These are phyloP conservation scores for Excoecaria cochinchinensis DNA, from an alignment of 345 rosid species.

Conservation along the genomic window DNA sequence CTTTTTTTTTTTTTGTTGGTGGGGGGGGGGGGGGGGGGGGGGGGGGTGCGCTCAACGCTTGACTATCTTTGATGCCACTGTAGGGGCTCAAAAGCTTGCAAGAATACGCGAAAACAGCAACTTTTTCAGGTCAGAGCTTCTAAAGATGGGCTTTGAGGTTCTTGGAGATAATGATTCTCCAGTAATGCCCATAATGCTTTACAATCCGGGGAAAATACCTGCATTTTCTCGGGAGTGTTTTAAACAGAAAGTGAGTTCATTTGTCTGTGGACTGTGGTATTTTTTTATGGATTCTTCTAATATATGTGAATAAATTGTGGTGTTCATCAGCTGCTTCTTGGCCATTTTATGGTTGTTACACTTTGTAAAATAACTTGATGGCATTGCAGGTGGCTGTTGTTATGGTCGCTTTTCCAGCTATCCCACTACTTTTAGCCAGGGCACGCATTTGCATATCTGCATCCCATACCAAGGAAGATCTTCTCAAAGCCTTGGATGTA, in stretches of 20 bases:
- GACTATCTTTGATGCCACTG: neutral
- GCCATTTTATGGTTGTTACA: neutral
- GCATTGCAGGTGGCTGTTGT: conserved; percentile 21
- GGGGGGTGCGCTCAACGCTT: neutral
- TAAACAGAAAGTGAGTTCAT: conserved; percentile 54
- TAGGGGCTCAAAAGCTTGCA: conserved; percentile 91
- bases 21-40: no score
- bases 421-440: conserved; percentile 64
- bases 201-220: conserved; percentile 91
- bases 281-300: neutral
- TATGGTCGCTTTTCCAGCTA: conserved; percentile 18
- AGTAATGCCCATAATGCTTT: conserved; percentile 96
- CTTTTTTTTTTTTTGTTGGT: neutral
- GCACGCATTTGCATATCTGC: conserved; percentile 86
- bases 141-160: conserved; percentile 94
- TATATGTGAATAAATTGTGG: neutral
- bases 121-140: conserved; percentile 86
- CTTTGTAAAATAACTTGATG: neutral
- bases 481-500: conserved; percentile 69
- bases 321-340: neutral
- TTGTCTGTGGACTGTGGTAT: neutral
- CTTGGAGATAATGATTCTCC: conserved; percentile 97
- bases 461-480: conserved; percentile 70
- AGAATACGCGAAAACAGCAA: conserved; percentile 91
- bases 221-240: conserved; percentile 93